Evolutionary conservation across 352 stramenopile species (phyloP).

Genomic region (Globisporangium nagaii): DNA sequence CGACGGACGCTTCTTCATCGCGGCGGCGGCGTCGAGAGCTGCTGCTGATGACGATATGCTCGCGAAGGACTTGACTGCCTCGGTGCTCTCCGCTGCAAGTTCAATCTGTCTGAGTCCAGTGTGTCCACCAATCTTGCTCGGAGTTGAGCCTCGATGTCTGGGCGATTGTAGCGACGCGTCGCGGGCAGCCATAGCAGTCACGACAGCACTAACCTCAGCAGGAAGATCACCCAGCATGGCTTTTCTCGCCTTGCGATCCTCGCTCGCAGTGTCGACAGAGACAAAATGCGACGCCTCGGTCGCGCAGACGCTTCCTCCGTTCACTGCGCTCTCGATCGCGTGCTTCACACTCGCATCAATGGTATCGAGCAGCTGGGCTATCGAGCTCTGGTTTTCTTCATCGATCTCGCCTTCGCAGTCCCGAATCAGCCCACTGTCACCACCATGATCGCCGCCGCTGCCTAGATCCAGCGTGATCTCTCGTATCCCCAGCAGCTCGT

Average conservation of each 20-base stretch:
- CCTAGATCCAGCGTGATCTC: background rate
- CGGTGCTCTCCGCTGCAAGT: no score
- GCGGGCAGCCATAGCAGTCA: background rate
- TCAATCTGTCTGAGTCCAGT: background rate
- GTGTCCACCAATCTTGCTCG: background rate
- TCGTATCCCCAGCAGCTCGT: conserved; percentile 9
- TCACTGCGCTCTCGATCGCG: conserved; percentile 1
- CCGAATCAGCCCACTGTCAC: background rate
- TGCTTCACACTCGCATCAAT: conserved; percentile 20
- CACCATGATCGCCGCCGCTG: no score
- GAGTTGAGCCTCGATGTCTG: background rate
- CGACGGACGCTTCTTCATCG: conserved; percentile 13
- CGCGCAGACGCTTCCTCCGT: background rate
- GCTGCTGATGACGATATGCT: background rate
- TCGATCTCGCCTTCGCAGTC: background rate
- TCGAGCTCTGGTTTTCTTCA: conserved; percentile 12
- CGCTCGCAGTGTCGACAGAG: background rate
- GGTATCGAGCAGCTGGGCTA: conserved; percentile 15
- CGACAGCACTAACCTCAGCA: background rate
- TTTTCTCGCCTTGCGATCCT: background rate
- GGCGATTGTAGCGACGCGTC: background rate
- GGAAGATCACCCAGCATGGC: background rate
- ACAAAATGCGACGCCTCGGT: background rate
- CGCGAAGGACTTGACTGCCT: background rate
- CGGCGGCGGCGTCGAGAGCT: background rate